phyloP scores from a whole-genome alignment of 805 yeast species.

The Candida ascalaphidarum region DNA sequence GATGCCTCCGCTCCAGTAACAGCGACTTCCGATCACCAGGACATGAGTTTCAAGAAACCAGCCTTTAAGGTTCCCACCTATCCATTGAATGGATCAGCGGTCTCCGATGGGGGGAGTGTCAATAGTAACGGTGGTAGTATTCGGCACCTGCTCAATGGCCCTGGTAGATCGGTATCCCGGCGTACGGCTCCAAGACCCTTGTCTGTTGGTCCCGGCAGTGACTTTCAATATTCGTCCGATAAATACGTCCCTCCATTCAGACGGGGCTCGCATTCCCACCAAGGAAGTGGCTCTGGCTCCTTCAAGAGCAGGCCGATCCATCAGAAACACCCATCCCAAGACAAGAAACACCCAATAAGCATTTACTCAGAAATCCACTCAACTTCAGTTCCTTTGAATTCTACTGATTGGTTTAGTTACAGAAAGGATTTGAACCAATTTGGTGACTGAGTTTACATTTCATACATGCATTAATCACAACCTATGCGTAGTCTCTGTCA shows the following conservation, averaged over 20 bases:
- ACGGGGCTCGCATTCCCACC: conserved; percentile 35
- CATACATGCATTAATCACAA: no score
- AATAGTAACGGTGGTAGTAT: background rate
- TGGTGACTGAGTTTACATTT: no score
- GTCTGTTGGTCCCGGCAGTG: conserved; percentile 2
- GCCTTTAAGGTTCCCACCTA: conserved; percentile 3
- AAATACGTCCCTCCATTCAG: conserved; percentile 70
- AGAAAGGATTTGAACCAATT: conserved; percentile 22
- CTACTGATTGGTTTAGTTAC: conserved; percentile 15
- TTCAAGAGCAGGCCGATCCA: conserved; percentile 1
- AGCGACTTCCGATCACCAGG: background rate
- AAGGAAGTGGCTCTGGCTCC: background rate
- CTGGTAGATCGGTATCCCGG: background rate
- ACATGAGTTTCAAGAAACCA: conserved; percentile 7
- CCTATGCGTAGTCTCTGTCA: no score
- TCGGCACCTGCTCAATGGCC: background rate
- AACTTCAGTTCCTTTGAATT: conserved; percentile 14
- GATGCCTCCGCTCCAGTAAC: background rate
- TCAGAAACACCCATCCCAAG: conserved; percentile 1
- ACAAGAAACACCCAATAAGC: conserved; percentile 1
- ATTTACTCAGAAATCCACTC: conserved; percentile 6
- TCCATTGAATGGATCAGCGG: conserved; percentile 2
- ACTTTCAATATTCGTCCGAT: conserved; percentile 25
- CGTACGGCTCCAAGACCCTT: conserved; percentile 2
- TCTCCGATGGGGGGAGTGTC: conserved; percentile 1